These are phyloP conservation scores for Radiomyces spectabilis DNA, from an alignment of 192 early-diverging fungal genomes.

Conservation along the genomic window DNA sequence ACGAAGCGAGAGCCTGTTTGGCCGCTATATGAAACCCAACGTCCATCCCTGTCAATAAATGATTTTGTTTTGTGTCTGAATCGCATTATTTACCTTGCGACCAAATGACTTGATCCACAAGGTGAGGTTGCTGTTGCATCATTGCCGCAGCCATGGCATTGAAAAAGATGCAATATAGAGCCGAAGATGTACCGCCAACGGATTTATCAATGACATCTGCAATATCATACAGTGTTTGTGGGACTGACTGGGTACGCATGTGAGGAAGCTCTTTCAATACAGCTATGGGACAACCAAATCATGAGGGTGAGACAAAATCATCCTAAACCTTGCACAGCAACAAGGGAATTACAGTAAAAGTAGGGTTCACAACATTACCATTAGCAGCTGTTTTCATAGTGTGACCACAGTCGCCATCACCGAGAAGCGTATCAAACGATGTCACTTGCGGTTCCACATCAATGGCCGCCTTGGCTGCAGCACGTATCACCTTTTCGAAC, in stretches of 20 bases:
- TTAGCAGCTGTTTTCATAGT: slow-evolving; percentile 60
- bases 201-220: slow-evolving; percentile 60
- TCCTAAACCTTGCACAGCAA: no score
- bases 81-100: no score
- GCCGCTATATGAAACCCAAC: slow-evolving; percentile 45
- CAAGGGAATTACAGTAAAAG: not conserved
- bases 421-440: slow-evolving; percentile 60
- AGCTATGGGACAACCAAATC: no score
- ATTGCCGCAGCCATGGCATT: slow-evolving; percentile 53
- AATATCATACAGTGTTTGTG: slow-evolving; percentile 28
- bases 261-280: no score
- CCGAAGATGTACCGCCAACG: slow-evolving; percentile 77
- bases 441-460: slow-evolving; percentile 58
- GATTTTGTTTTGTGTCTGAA: no score
- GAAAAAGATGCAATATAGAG: slow-evolving; percentile 71
- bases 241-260: no score
- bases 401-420: slow-evolving; percentile 82
- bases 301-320: no score
- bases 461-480: slow-evolving; percentile 33
- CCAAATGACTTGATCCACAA: slow-evolving; percentile 12
- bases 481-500: slow-evolving; percentile 22
- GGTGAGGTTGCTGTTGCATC: not conserved
- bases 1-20: slow-evolving; percentile 47
- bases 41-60: no score
- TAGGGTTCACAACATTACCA: slow-evolving; percentile 13